Base-by-base conservation (phyloP, 176 grass and related monocot genomes). In the Triticum urartu region DNA sequence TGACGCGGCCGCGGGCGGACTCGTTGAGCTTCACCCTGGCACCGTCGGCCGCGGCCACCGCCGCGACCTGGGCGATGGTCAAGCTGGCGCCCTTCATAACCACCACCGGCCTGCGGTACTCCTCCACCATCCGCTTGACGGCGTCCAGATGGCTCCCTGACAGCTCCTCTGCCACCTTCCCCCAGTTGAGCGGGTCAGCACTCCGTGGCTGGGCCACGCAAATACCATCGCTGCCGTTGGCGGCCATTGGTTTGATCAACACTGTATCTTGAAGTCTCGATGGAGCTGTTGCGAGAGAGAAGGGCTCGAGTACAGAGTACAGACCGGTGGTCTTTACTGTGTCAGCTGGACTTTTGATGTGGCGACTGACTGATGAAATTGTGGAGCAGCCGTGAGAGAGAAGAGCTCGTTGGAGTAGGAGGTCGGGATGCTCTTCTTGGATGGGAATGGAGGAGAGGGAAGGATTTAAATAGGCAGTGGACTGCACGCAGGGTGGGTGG, bases 81-180 rank as follows among this genome's bases (percentile, higher is more conserved):
- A 95, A 88, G 66, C 79, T 86, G 8, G 93, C 89, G 59, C 94
- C 94, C 75, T 95, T 89, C 38, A 95, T 88, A 14, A 40, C 82
- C 15, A 93, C 89, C 84, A 84, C 5, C 9, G 84, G 84, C 61
- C 14, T 8, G 8, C 94, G 81, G 89, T 85, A 95, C 64, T 95
- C 94, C n/a, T 69, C 86, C 32, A 91, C 84, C 94, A 95, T 95
- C 48, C 80, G 48, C 91, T 93, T 95, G 14, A 95, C 91, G 38
- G 88, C 91, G 1, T 93, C 91, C 9, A 93, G 68, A 63, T 95
- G 94, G 84, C 87, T 93, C 43, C 91, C 89, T 0, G 89, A 11
- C 1, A 89, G 20, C 39, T 89, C 87, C 84, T 59, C 84, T 9
- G 94, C 94, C 6, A 89, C 81, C 20, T 82, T 45, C 6, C 72